A percentile compares a stretch with the other conserved stretches of the same genome.
phyloP scores from a whole-genome alignment of 108 stramenopile genomes.

The Cyclotella baltica region DNA sequence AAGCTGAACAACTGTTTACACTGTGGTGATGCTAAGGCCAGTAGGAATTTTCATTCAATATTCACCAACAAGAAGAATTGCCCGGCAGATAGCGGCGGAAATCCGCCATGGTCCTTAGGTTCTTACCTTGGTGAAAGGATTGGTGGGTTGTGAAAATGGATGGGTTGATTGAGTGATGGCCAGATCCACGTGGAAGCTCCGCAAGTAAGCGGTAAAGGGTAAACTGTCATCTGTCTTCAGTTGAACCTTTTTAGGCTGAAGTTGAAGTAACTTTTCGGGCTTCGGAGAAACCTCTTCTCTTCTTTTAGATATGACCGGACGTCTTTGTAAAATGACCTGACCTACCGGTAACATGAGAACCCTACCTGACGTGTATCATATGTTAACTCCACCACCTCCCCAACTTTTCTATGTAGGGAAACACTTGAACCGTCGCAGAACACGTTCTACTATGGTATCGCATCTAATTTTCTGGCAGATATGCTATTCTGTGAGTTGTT shows the following conservation, averaged over 20 bases:
- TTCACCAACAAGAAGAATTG: background rate
- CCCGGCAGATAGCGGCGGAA: background rate
- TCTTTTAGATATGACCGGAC: background rate
- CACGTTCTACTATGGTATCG: no score
- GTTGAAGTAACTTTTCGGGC: background rate
- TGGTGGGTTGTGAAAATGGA: background rate
- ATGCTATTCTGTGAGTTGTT: no score
- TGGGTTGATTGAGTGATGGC: background rate
- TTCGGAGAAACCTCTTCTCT: no score
- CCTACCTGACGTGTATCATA: no score
- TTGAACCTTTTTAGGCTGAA: background rate
- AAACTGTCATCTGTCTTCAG: no score
- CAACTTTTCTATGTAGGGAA: no score
- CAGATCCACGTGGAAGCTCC: background rate
- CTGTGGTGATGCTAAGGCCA: no score
- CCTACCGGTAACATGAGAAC: no score
- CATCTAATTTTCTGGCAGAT: no score
- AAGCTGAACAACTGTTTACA: background rate
- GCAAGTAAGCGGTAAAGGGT: constrained; percentile 1
- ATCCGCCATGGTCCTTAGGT: constrained; percentile 9
- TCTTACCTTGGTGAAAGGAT: background rate
- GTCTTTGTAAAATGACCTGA: background rate
- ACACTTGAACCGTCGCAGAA: no score
- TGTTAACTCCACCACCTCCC: no score
- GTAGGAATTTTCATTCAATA: background rate